Evolutionary conservation across 768 basidiomycete genomes (phyloP).

Genomic region (Polyporus arcularius): DNA sequence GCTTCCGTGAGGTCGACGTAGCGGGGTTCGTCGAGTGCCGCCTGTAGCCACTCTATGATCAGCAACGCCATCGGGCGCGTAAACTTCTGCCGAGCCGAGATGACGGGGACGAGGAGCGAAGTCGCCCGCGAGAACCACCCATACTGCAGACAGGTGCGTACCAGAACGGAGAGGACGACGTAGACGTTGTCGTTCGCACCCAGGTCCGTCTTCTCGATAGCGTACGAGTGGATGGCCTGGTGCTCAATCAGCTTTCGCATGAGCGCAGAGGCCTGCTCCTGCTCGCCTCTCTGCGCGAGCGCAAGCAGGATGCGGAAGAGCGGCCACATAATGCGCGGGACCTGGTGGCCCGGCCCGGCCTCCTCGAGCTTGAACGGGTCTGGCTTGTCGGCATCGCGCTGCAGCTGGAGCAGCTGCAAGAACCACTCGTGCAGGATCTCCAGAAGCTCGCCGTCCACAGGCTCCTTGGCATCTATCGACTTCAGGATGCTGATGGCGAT

Average conservation of each 20-base stretch:
- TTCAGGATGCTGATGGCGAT: not conserved
- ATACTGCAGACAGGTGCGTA: conserved; percentile 56
- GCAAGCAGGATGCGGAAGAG: conserved; percentile 47
- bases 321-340: conserved; percentile 29
- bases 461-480: not conserved
- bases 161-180: conserved; percentile 51
- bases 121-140: conserved; percentile 49
- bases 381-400: not conserved
- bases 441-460: conserved; percentile 5
- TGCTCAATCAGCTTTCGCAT: conserved; percentile 50
- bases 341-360: not conserved
- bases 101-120: conserved; percentile 33
- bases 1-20: not conserved
- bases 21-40: not conserved
- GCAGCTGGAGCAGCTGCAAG: conserved; percentile 1
- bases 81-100: not conserved
- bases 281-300: conserved; percentile 38
- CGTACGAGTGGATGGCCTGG: conserved; percentile 48
- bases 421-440: conserved; percentile 6
- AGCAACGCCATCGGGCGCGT: not conserved
- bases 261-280: conserved; percentile 43
- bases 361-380: not conserved
- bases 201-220: conserved; percentile 41
- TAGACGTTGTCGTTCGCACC: conserved; percentile 43
- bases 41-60: conserved; percentile 8